A percentile compares a stretch with the other conserved stretches of the same genome.
These are phyloP conservation scores for Ceratocystis colombiana DNA, from an alignment of 2,329 filamentous ascomycete species.

Conservation along the genomic window DNA sequence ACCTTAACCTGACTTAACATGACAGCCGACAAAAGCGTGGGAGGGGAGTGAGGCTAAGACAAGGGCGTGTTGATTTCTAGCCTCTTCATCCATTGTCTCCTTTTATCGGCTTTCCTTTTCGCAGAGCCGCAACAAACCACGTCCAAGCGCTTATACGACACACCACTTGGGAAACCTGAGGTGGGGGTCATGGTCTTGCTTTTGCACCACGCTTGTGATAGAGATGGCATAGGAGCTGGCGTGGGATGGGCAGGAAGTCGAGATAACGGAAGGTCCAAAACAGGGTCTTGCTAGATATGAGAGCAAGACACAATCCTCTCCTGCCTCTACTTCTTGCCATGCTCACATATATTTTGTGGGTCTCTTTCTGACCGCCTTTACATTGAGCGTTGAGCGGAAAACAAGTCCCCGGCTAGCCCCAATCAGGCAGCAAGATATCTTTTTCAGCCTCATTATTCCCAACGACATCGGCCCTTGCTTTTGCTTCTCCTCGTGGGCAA, in stretches of 20 bases:
- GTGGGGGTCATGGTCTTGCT: background rate
- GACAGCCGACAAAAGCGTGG: background rate
- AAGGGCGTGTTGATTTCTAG: background rate
- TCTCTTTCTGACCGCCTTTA: background rate
- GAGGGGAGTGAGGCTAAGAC: background rate
- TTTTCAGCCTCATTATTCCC: background rate
- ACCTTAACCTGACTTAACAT: background rate
- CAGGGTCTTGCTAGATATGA: background rate
- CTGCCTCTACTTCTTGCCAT: background rate
- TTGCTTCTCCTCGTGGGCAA: too few relatives aligned
- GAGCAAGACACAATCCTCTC: background rate
- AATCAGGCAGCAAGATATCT: background rate
- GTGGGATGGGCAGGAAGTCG: conserved; percentile 3
- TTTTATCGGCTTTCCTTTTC: background rate
- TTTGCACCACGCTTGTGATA: background rate
- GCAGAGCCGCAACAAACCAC: conserved; percentile 11
- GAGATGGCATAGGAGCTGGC: background rate
- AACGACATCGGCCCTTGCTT: conserved; percentile 5
- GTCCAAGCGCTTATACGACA: conserved; percentile 3
- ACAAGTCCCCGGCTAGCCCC: background rate
- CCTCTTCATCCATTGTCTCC: background rate
- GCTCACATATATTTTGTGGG: conserved; percentile 3
- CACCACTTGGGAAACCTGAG: background rate
- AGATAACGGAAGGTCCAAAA: conserved; percentile 1
- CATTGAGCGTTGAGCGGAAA: background rate